A percentile compares a stretch with the other conserved stretches of the same genome.
phyloP scores from a whole-genome alignment of 768 basidiomycete genomes.

The Crepidotus variabilis region DNA sequence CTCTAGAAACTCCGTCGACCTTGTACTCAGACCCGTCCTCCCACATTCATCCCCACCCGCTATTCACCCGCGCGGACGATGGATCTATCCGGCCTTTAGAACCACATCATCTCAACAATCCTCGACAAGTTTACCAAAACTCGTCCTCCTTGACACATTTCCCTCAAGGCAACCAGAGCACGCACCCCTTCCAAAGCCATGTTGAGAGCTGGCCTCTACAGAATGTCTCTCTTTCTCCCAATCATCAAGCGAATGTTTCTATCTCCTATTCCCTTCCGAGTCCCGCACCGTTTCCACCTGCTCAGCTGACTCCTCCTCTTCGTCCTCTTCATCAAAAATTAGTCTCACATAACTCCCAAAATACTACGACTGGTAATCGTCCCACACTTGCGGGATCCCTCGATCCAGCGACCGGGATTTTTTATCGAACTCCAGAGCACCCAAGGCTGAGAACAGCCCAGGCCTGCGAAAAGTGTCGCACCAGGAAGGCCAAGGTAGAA shows the following conservation, averaged over 20 bases:
- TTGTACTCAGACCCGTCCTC: conserved; percentile 19
- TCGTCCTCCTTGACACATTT: conserved; percentile 12
- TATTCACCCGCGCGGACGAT: conserved; percentile 22
- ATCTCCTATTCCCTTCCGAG: conserved; percentile 19
- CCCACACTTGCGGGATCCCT: conserved; percentile 53
- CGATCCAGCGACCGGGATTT: conserved; percentile 62
- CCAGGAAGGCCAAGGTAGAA: conserved; percentile 69
- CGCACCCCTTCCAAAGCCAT: conserved; percentile 8
- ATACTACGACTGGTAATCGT: conserved; percentile 11
- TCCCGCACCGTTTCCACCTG: conserved; percentile 26
- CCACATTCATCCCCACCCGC: conserved; percentile 20
- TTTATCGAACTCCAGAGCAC: conserved; percentile 61
- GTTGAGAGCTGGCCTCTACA: conserved; percentile 25
- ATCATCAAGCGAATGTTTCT: conserved; percentile 14
- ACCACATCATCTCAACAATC: conserved; percentile 15
- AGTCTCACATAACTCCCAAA: conserved; percentile 4
- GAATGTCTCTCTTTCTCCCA: neutral
- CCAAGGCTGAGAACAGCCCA: conserved; percentile 67
- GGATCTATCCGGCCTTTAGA: conserved; percentile 21
- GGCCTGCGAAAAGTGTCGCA: conserved; percentile 73
- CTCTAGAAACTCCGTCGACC: conserved; percentile 15
- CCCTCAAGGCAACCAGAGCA: conserved; percentile 6
- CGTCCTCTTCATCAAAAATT: conserved; percentile 14
- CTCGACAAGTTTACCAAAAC: conserved; percentile 14
- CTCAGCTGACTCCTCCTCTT: conserved; percentile 25